A percentile compares a stretch with the other conserved stretches of the same genome.
These are phyloP conservation scores for Persicaria tinctoria DNA, from an alignment of 148 eudicot species.

Conservation along the genomic window DNA sequence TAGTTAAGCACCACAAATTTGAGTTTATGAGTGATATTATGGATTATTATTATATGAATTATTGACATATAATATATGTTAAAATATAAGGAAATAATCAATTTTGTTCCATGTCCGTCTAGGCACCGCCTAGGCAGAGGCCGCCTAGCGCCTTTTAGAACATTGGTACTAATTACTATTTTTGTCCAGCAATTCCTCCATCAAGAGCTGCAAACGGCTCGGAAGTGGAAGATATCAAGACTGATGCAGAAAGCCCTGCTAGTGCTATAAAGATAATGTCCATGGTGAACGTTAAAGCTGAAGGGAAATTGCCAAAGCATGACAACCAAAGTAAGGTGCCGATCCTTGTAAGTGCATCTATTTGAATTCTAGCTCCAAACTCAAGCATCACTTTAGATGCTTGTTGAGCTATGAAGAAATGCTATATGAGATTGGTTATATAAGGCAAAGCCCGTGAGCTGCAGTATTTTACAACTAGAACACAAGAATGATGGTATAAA, in stretches of 20 bases:
- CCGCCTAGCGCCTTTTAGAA: too few relatives aligned
- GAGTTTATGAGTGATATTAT: too few relatives aligned
- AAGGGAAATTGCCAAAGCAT: constrained; percentile 14
- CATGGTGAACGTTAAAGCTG: constrained; percentile 3
- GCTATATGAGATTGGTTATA: background rate
- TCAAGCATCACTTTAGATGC: background rate
- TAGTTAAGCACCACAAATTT: too few relatives aligned
- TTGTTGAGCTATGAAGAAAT: background rate
- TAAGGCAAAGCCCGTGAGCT: background rate
- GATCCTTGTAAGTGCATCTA: background rate
- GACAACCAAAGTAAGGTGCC: constrained; percentile 22
- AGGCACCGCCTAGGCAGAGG: too few relatives aligned
- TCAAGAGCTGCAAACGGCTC: background rate
- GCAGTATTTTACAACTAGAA: background rate
- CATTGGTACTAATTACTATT: background rate
- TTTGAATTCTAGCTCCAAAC: background rate
- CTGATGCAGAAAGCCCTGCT: constrained; percentile 13
- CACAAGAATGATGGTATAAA: background rate
- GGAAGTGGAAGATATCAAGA: background rate
- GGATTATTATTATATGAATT: too few relatives aligned
- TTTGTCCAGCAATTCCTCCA: background rate
- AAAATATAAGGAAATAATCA: too few relatives aligned
- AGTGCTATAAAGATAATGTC: constrained; percentile 14
- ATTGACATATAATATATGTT: too few relatives aligned
- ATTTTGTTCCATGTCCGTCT: too few relatives aligned